Base-by-base conservation (phyloP, 1,139 yeast species). In the Schwanniomyces etchellsii region DNA sequence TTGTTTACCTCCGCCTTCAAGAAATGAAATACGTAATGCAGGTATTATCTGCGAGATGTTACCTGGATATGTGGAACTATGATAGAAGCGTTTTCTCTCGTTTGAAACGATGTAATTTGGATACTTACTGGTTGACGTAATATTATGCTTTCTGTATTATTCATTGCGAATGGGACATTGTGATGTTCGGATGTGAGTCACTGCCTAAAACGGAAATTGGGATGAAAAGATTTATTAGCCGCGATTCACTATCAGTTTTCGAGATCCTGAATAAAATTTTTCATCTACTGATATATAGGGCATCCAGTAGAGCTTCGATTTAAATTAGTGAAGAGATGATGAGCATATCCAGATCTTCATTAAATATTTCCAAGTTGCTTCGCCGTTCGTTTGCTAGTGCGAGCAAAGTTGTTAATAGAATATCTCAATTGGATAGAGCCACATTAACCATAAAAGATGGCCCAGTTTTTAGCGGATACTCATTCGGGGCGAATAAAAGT, bases 401-500 rank as follows among this genome's bases (percentile, higher is more conserved):
- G 26, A 48, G 64, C 24, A 51, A 55, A 30, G 57, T 51, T 35
- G 45, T 48, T 31, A 60, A 60, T 40, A 63, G 60, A 37, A 64
- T 67, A 5, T 57, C 64, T 13, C 62, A 55, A 40, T 59, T 79
- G 32, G 88, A 81, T 50, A 75, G 94, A 57, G 97, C 97, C 36
- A 86, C 95, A 24, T 74, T 89, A 48, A 81, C 95, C 23, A 81
- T 91, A 48, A 78, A 89, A 54, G 84, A 88, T 54, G 98, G 97
- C 14, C 97, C 97, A 16, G 81, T 86, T 26, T 89, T 86, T 69
- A 77, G 74, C 48, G 98, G 98, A 27, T 79, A 77, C 51, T 89
- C 97, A 2, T 91, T 91, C 52, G 98, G 98, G 50, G 95, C 97
- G 31, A 78, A 86, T 59, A 79, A 81, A 44, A 85, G 86, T 47